Conservation (phyloP, 176 grass and related monocot species). For the Juncus effusus region DNA sequence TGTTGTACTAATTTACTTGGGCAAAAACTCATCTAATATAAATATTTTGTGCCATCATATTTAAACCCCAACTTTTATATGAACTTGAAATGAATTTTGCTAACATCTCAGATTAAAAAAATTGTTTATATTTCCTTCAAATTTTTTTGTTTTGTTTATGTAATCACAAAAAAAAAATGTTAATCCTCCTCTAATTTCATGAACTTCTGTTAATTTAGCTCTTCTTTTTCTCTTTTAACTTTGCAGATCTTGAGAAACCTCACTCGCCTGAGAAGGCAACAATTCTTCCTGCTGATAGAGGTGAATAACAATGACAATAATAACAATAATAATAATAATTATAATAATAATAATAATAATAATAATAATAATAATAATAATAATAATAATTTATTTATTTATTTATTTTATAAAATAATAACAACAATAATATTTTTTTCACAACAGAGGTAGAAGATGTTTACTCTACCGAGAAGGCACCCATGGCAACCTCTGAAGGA, state of each 20-base stretch:
- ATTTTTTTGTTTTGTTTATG: too few species aligned
- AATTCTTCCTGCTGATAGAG: neutral
- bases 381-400: too few species aligned
- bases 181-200: neutral
- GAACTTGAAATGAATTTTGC: neutral
- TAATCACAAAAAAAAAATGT: neutral
- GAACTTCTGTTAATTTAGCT: neutral
- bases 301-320: too few species aligned
- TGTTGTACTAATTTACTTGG: neutral
- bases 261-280: slow-evolving; percentile 10
- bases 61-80: neutral
- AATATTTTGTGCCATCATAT: neutral
- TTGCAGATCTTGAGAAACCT: neutral
- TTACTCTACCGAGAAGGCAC: too few species aligned
- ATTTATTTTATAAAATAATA: too few species aligned
- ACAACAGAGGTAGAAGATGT: too few species aligned
- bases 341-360: too few species aligned
- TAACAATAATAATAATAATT: too few species aligned
- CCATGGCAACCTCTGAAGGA: too few species aligned
- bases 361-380: too few species aligned
- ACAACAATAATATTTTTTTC: too few species aligned
- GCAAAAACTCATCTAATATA: neutral
- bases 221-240: neutral
- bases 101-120: too few species aligned
- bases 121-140: neutral